Evolutionary conservation across 176 grass and related monocot genomes (phyloP), one percentile per base, ranked within the genome.

Genomic region (Triticum monococcum): DNA sequence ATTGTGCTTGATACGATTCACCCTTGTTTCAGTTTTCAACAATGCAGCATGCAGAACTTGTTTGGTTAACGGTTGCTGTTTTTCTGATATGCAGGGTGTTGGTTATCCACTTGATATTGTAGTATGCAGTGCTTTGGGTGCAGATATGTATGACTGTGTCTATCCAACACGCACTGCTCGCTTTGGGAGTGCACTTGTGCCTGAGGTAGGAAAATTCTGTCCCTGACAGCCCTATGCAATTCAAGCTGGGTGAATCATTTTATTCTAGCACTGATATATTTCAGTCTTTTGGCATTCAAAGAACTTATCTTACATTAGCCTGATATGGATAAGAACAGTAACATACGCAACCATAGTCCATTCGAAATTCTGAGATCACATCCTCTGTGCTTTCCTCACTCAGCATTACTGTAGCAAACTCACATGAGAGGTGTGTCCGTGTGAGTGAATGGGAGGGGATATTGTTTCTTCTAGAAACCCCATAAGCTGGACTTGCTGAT

Each of bases 61-160:
- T 80, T 75, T 86, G 22, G n/a, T 85, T 91, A 46, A 88, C n/a
- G 26, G 26, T 77, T n/a, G 37, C 30, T 88, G 2, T 70, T 85
- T 62, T 69, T 63, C 35, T 87, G n/a, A 87, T 28, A 79, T 92
- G 74, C 86, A 98, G 97, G 94, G 97, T 85, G 92, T 96, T 89
- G 97, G 94, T 12, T 98, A 98, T 94, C 94, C 97, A 81, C 92
- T 98, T 89, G 97, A 98, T 92, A 94, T 98, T 89, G 90, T 96
- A 75, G 94, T 96, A 64, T 98, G 97, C 75, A 98, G 97, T 90
- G 97, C 97, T 82, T 84, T 98, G 79, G 97, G 97, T 87, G 94
- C 97, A 89, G 94, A 98, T 78, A 98, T 98, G 94, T 98, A 96
- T 69, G 97, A 98, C 54, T 96, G 94, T 91, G 97, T 98, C 28